These are phyloP conservation scores for Termitomyces sp. DNA, from an alignment of 768 basidiomycete species.

Conservation along the genomic window DNA sequence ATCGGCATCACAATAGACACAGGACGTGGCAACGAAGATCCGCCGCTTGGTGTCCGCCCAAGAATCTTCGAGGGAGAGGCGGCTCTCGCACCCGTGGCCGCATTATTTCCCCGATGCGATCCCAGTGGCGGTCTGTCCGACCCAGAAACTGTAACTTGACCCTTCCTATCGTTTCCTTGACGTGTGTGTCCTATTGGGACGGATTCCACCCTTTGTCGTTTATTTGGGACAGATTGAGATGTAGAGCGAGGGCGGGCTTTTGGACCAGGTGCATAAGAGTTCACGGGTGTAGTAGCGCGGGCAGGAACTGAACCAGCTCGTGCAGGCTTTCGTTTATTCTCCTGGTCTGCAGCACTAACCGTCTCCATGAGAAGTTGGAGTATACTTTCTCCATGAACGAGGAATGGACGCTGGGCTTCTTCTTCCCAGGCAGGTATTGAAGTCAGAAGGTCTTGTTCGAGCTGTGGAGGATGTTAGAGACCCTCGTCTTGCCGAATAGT, in stretches of 20 bases:
- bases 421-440: constrained; percentile 88
- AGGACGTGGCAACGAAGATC: constrained; percentile 35
- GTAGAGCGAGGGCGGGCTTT: constrained; percentile 55
- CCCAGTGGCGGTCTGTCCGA: constrained; percentile 37
- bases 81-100: constrained; percentile 25
- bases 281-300: constrained; percentile 56
- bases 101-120: constrained; percentile 36
- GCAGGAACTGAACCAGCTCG: constrained; percentile 60
- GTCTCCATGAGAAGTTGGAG: constrained; percentile 74
- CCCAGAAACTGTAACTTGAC: constrained; percentile 19
- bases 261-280: constrained; percentile 31
- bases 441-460: constrained; percentile 82
- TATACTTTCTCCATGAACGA: constrained; percentile 82
- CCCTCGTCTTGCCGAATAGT: background rate
- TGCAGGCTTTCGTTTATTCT: constrained; percentile 62
- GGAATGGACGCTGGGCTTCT: constrained; percentile 67
- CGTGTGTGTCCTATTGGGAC: constrained; percentile 17
- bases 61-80: constrained; percentile 53
- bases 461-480: constrained; percentile 37
- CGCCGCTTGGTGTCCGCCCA: constrained; percentile 31
- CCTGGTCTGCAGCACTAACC: constrained; percentile 71
- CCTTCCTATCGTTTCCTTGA: constrained; percentile 18
- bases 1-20: constrained; percentile 43
- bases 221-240: constrained; percentile 54
- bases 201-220: constrained; percentile 57